Base-by-base conservation (phyloP, 1,139 yeast species). In the Meyerozyma guilliermondii region DNA sequence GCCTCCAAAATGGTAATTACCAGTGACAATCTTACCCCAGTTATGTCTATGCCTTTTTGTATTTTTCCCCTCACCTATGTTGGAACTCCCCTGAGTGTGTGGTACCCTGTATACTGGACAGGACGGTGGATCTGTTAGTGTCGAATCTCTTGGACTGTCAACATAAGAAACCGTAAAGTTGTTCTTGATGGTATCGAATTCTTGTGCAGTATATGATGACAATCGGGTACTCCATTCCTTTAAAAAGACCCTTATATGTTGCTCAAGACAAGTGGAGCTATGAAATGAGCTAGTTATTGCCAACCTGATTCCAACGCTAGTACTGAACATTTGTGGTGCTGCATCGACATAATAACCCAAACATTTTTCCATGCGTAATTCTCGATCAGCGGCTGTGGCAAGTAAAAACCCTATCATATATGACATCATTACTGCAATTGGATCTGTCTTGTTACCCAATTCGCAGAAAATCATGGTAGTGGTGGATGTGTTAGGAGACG, bases 21-120 rank as follows among this genome's bases (percentile, higher is more conserved):
- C 61, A 30, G 65, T 68, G 10, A 66, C 52, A 3, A 82, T 79
- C 44, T 72, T 70, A 42, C 76, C 82, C 73, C 77, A 76, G 29
- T 59, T 50, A 29, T 62, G 60, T 41, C 64, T 69, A 53, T 81
- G 87, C 1, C 51, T 46, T 29, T 55, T 63, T 53, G 71, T 61
- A 1, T 59, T 49, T 13, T 55, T 57, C 5, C 62, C 54, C 7
- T 55, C 54, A 6, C 46, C 49, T 5, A 52, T 49, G 41, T 61
- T 65, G 10, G 60, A 54, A 43, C 71, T 66, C 9, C 55, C 45
- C 28, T 50, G 49, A 27, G 49, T 44, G 1, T 71, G 68, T 10
- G 48, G 48, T 7, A 49, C 47, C 13, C 52, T 55, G 46, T 50
- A 59, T 10, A 59, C 43, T 16, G 58, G 40, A 43, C 58, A 62